Evolutionary conservation across 345 rosid genomes (phyloP), one percentile per base, ranked within the genome.

Genomic region (Dovyalis caffra): DNA sequence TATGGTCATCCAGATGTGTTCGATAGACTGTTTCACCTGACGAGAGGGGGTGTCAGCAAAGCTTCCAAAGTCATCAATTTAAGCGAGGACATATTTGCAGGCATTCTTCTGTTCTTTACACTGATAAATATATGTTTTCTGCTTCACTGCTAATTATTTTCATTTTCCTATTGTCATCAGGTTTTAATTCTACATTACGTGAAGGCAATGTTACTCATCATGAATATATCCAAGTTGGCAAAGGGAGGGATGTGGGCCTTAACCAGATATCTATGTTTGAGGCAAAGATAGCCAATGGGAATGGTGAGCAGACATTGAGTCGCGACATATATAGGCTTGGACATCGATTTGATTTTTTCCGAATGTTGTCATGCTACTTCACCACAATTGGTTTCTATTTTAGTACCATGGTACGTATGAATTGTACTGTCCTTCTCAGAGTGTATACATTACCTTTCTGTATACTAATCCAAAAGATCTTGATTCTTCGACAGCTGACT

Each of bases 181-280:
- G 99, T 56, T 95, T 91, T 86, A 93, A 93, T 81, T 93, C 99
- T 70, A 95, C 99, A 10, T 98, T 95, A 56, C 99, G 99, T 47
- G 95, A 93, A 88, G 99, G 99, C 77, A 95, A 95, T 87, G 94
- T 95, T 63, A 95, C 99, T 37, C 99, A 95, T 88, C 99, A 95
- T 70, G 99, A 95, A 64, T 95, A 95, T 83, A 93, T 92, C 82
- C 99, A 95, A 88, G 99, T 95, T 58, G 99, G 99, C 56, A 95
- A 95, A 82, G 99, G 98, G 40, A 91, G 99, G 81, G 98, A 93
- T 84, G 99, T 95, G 79, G 98, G 99, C 29, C 91, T 95, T 53
- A 95, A 95, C 76, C 98, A 95, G 85, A 95, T 95, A 76, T 95
- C 99, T 23, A 88, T 93, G 97, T 95, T 95, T 69, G 98, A 95